Evolutionary conservation across 805 yeast genomes (phyloP).

Genomic region (Suhomyces canberraensis): DNA sequence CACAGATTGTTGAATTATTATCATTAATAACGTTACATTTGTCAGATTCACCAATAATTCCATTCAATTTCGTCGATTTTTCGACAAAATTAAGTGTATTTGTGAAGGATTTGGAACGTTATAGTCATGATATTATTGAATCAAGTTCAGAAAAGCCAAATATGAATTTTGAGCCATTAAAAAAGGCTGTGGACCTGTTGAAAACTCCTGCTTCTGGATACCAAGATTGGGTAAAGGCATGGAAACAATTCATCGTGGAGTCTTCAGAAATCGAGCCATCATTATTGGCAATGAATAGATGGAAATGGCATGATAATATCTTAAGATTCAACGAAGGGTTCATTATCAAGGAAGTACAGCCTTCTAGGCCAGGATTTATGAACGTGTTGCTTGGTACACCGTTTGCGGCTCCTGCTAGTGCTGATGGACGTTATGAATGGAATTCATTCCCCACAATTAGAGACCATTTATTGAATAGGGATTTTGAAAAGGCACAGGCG

Average conservation of each 20-base stretch:
- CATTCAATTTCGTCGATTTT: slow-evolving; percentile 54
- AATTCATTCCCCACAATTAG: slow-evolving; percentile 75
- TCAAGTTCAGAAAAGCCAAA: slow-evolving; percentile 13
- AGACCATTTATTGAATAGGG: slow-evolving; percentile 53
- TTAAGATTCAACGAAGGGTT: slow-evolving; percentile 53
- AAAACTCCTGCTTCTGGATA: slow-evolving; percentile 42
- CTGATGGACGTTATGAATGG: slow-evolving; percentile 41
- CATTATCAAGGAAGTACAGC: slow-evolving; percentile 42
- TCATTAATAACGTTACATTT: slow-evolving; percentile 53
- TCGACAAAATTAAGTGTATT: slow-evolving; percentile 43
- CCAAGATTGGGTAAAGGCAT: slow-evolving; percentile 55
- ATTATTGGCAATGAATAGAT: slow-evolving; percentile 63
- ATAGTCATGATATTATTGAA: slow-evolving; percentile 19
- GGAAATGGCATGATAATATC: slow-evolving; percentile 78
- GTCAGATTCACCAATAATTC: slow-evolving; percentile 76
- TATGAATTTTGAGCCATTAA: slow-evolving; percentile 23
- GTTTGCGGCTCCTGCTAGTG: slow-evolving; percentile 45
- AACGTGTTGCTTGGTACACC: slow-evolving; percentile 73
- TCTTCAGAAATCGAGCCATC: slow-evolving; percentile 68
- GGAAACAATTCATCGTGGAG: slow-evolving; percentile 48
- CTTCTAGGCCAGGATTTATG: slow-evolving; percentile 59
- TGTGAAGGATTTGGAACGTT: slow-evolving; percentile 45
- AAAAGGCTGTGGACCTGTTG: slow-evolving; percentile 20
- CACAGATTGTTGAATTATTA: slow-evolving; percentile 53
- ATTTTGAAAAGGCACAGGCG: slow-evolving; percentile 52